These are phyloP conservation scores for Kluyveromyces dobzhanskii DNA, from an alignment of 805 yeast species.

Conservation along the genomic window DNA sequence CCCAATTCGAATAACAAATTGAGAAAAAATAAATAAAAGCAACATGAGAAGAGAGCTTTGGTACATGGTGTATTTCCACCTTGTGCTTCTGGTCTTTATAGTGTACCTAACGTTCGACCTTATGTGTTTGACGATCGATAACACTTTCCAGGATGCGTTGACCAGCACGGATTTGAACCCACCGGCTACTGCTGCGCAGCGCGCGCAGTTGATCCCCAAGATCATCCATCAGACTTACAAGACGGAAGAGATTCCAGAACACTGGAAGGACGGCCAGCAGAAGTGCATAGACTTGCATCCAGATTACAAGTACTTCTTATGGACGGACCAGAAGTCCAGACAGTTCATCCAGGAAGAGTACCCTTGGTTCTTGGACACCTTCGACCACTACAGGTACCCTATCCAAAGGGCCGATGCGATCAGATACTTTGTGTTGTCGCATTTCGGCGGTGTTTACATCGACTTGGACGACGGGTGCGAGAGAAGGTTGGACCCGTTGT, in stretches of 20 bases:
- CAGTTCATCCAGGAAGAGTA: constrained; percentile 71
- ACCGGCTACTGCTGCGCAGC: constrained; percentile 31
- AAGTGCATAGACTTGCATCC: constrained; percentile 73
- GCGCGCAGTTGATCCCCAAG: constrained; percentile 65
- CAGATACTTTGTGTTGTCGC: constrained; percentile 72
- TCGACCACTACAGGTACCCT: constrained; percentile 69
- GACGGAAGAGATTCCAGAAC: constrained; percentile 65
- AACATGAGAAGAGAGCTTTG: constrained; percentile 59
- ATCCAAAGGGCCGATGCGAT: constrained; percentile 89
- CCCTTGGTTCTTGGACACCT: constrained; percentile 79
- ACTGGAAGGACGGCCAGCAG: constrained; percentile 73
- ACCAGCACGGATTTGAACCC: constrained; percentile 56
- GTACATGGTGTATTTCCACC: constrained; percentile 51
- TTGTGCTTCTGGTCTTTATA: constrained; percentile 43
- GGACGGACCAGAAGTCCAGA: constrained; percentile 84
- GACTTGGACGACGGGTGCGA: constrained; percentile 88
- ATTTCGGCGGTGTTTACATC: constrained; percentile 84
- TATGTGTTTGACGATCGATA: constrained; percentile 66
- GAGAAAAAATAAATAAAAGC: background rate
- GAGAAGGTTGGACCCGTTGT: constrained; percentile 68
- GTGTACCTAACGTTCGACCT: constrained; percentile 64
- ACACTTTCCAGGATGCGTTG: constrained; percentile 56
- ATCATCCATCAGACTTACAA: constrained; percentile 93
- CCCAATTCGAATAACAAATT: no score
- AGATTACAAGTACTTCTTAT: constrained; percentile 76